Percentiles rank a stretch among this genome's conserved stretches.
phyloP scores from a whole-genome alignment of 78 protist genomes.

The Tieghemostelium lacteum region DNA sequence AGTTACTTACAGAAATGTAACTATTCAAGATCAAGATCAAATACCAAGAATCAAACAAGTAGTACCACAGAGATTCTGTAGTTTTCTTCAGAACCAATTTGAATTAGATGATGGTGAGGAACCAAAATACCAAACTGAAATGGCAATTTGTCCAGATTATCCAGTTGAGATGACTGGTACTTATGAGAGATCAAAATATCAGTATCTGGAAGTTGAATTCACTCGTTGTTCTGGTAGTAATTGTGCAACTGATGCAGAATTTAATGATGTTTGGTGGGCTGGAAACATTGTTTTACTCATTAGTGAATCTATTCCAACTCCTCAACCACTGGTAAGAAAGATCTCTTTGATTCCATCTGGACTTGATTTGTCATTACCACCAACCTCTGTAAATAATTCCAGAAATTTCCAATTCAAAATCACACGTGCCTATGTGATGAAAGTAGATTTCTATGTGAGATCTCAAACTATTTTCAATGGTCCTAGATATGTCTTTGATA shows the following conservation, averaged over 20 bases:
- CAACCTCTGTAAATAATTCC: conserved; percentile 8
- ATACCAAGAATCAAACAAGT: not conserved
- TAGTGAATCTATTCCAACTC: conserved; percentile 18
- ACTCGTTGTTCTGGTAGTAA: not conserved
- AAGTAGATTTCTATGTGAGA: conserved; percentile 26
- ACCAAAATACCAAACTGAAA: not conserved
- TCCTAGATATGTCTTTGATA: conserved; percentile 58
- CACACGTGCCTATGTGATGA: not conserved
- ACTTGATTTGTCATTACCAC: conserved; percentile 22
- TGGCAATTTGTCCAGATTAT: conserved; percentile 41
- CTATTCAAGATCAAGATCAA: conserved; percentile 39
- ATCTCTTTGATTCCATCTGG: conserved; percentile 17
- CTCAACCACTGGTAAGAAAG: not conserved
- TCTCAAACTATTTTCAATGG: conserved; percentile 48
- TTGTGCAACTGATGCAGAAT: conserved; percentile 22
- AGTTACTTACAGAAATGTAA: conserved; percentile 13
- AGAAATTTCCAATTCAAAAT: conserved; percentile 27
- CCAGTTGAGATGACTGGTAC: conserved; percentile 6
- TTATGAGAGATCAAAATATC: conserved; percentile 17
- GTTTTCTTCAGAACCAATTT: not conserved
- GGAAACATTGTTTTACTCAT: conserved; percentile 8
- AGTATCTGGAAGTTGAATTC: conserved; percentile 21
- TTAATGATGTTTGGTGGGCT: not conserved
- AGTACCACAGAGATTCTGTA: not conserved
- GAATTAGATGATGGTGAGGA: not conserved